Evolutionary conservation across 768 basidiomycete genomes (phyloP).

Genomic region (Termitomyces sp.): DNA sequence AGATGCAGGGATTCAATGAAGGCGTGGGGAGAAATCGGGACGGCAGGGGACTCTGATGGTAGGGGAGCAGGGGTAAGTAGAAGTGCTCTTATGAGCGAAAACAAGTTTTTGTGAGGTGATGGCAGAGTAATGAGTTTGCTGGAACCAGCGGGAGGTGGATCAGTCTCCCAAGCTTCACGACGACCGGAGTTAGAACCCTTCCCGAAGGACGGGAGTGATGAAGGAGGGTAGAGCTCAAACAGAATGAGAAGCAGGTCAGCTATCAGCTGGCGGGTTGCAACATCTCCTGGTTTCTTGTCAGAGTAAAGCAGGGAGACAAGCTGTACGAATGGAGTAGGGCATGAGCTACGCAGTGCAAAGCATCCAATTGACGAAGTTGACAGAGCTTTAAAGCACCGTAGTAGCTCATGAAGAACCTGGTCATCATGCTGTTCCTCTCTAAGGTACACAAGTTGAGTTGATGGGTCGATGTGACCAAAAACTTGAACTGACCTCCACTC

Average conservation of each 20-base stretch:
- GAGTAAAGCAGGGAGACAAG: conserved; percentile 84
- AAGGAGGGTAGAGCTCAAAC: conserved; percentile 82
- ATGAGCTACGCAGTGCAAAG: conserved; percentile 82
- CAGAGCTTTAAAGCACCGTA: conserved; percentile 91
- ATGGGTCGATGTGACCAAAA: background rate
- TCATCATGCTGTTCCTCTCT: conserved; percentile 99
- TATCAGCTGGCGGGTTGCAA: conserved; percentile 85
- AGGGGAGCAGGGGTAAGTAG: conserved; percentile 70
- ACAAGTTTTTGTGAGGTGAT: conserved; percentile 64
- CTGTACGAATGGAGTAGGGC: conserved; percentile 83
- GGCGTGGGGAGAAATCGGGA: conserved; percentile 65
- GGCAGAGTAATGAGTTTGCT: conserved; percentile 61
- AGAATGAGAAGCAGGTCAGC: conserved; percentile 80
- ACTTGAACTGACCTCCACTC: conserved; percentile 80
- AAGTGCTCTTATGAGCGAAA: conserved; percentile 67
- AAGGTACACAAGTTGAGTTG: background rate
- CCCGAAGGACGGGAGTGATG: conserved; percentile 53
- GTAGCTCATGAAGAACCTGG: conserved; percentile 83
- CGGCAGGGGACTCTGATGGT: conserved; percentile 53
- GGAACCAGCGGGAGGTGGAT: conserved; percentile 28
- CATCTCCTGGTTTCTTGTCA: conserved; percentile 97
- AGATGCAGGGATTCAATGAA: conserved; percentile 72
- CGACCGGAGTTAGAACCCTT: conserved; percentile 19
- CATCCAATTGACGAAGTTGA: conserved; percentile 88
- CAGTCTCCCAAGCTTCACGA: conserved; percentile 56